Evolutionary conservation across 1,139 yeast species (phyloP).

Genomic region (Kazachstania sp.): DNA sequence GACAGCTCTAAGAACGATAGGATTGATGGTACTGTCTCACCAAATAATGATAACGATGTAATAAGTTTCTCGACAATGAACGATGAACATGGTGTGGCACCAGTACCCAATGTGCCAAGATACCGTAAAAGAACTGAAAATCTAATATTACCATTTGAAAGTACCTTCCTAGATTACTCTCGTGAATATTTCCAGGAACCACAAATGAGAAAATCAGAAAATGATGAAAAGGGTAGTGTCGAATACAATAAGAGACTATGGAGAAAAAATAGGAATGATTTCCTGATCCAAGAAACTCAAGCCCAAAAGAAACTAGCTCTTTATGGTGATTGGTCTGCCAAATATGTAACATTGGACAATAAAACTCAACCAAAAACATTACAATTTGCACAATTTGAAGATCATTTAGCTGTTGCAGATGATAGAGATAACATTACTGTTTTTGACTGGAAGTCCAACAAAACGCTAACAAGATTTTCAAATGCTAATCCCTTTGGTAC

Average conservation of each 20-base stretch:
- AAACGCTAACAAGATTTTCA: slow-evolving; percentile 57
- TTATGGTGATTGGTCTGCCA: slow-evolving; percentile 77
- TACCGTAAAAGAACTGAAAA: slow-evolving; percentile 31
- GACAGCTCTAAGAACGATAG: slow-evolving; percentile 8
- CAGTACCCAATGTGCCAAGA: slow-evolving; percentile 33
- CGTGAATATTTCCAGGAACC: slow-evolving; percentile 96
- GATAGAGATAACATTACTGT: slow-evolving; percentile 77
- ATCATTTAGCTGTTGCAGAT: slow-evolving; percentile 71
- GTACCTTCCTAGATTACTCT: slow-evolving; percentile 80
- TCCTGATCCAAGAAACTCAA: slow-evolving; percentile 80
- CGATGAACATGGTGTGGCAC: slow-evolving; percentile 44
- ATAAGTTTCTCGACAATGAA: slow-evolving; percentile 22
- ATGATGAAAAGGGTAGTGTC: slow-evolving; percentile 89
- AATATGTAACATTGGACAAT: slow-evolving; percentile 56
- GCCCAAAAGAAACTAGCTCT: slow-evolving; percentile 79
- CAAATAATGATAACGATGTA: slow-evolving; percentile 7
- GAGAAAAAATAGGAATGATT: slow-evolving; percentile 85
- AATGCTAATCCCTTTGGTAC: slow-evolving; percentile 86
- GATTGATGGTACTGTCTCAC: slow-evolving; percentile 4
- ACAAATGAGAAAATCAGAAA: slow-evolving; percentile 78
- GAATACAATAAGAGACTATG: slow-evolving; percentile 77
- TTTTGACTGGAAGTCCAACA: slow-evolving; percentile 76
- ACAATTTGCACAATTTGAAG: slow-evolving; percentile 84
- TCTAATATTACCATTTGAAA: slow-evolving; percentile 52
- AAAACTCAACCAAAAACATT: slow-evolving; percentile 71